Evolutionary conservation across 805 yeast genomes (phyloP), one percentile per base, ranked within the genome.

Genomic region (Wickerhamiella dianesei): DNA sequence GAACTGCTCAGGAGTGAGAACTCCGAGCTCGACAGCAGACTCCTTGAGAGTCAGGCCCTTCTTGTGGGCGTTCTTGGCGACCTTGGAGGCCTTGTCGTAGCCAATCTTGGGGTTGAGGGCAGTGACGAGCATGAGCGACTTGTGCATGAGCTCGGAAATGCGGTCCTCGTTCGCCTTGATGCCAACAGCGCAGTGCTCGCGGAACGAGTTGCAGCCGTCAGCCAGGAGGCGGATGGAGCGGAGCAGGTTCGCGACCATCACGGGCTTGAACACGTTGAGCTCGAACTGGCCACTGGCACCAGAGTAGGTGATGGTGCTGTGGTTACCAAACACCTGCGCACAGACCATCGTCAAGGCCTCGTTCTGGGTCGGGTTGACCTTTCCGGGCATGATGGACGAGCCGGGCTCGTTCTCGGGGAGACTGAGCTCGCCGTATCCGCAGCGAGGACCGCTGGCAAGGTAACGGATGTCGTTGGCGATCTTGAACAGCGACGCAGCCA

Each of bases 201-300:
- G 82, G 82, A 92, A 92, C 17, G 97, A 88, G 64, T 78, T 73
- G 53, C 78, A 69, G 55, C 92, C 96, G 61, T 92, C 97, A 46
- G 89, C 92, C 56, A 92, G 69, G 60, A 92, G 75, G 68, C 95
- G 80, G 57, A 88, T 72, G 13, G 96, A 86, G 51, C 83, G 75
- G 61, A 92, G 75, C 67, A 92, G 74, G 78, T 89, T 92, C 51
- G 88, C 74, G 62, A 85, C 86, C 84, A 92, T 70, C 45, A 92
- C 86, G 44, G 98, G 98, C 76, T 92, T 92, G 81, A 86, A 92
- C 40, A 88, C 98, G 68, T 92, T 92, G 67, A 92, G 79, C 74
- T 92, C 98, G 59, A 92, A 92, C 73, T 92, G 98, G 59, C 98
- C 98, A 37, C 95, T 84, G 36, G 98, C 96, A 63, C 98, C 98